A percentile compares a stretch with the other conserved stretches of the same genome.
Evolutionary conservation across 345 rosid species (phyloP).

Genomic region (Gossypioides kirkii): DNA sequence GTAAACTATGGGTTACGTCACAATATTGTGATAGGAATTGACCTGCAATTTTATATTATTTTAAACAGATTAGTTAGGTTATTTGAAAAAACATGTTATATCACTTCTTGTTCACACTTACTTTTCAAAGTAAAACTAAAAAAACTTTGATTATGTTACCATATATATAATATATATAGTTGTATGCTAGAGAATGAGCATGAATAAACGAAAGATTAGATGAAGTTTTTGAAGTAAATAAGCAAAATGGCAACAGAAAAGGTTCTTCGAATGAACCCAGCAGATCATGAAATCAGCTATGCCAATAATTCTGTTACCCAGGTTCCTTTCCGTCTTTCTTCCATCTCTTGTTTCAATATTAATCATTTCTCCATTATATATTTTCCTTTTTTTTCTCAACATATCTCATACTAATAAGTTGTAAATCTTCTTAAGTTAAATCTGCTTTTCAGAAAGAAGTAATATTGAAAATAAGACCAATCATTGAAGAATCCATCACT

Average conservation of each 20-base stretch:
- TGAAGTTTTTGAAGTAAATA: background rate
- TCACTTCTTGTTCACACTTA: too few species aligned
- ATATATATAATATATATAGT: too few species aligned
- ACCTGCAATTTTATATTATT: too few species aligned
- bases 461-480: conserved; percentile 23
- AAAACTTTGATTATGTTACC: too few species aligned
- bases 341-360: background rate
- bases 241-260: conserved; percentile 34
- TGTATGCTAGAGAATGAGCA: too few species aligned
- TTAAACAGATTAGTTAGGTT: too few species aligned
- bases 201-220: too few species aligned
- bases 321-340: conserved; percentile 18
- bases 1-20: too few species aligned
- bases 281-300: conserved; percentile 63
- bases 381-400: background rate
- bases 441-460: conserved; percentile 38
- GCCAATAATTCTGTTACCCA: conserved; percentile 54
- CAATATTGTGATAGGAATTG: too few species aligned
- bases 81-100: too few species aligned
- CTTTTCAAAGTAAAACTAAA: too few species aligned
- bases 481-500: conserved; percentile 5
- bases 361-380: background rate
- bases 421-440: background rate
- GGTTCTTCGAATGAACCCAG: conserved; percentile 63
- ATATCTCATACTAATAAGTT: background rate